Conservation (phyloP, 805 yeast species). For the Kodamaea leandrae region DNA sequence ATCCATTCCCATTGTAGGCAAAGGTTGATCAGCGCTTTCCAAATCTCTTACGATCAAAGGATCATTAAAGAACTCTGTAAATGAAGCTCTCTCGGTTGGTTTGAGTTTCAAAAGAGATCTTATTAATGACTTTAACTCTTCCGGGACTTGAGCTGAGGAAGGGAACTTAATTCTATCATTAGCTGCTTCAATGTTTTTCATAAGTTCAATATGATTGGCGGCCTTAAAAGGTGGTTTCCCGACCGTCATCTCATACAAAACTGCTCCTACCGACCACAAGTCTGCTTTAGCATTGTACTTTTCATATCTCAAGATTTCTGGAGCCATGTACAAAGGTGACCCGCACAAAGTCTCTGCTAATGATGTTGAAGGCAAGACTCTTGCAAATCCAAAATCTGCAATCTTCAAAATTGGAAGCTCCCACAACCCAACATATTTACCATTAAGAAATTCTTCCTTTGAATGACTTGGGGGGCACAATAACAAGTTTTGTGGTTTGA, state of each 20-base stretch:
- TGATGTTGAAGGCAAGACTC: conserved; percentile 88
- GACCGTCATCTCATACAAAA: conserved; percentile 88
- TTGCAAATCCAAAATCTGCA: conserved; percentile 97
- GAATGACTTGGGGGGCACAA: conserved; percentile 80
- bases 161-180: conserved; percentile 82
- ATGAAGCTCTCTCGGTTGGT: conserved; percentile 85
- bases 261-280: conserved; percentile 98
- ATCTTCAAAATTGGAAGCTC: conserved; percentile 87
- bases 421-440: conserved; percentile 73
- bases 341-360: conserved; percentile 98
- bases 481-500: conserved; percentile 87
- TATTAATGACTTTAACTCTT: conserved; percentile 65
- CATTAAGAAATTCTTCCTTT: conserved; percentile 52
- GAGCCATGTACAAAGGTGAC: conserved; percentile 97
- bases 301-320: conserved; percentile 90
- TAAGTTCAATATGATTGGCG: conserved; percentile 84
- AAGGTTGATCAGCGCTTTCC: conserved; percentile 52
- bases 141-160: conserved; percentile 58
- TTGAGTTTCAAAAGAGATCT: conserved; percentile 74
- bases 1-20: conserved; percentile 65
- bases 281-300: conserved; percentile 97
- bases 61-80: conserved; percentile 80
- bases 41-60: conserved; percentile 60
- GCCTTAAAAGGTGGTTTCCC: conserved; percentile 98
- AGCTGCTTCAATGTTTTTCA: conserved; percentile 79